Percentiles rank a stretch among this genome's conserved stretches.
Conservation (phyloP, 192 early-diverging fungal species). For the Coemansia sp. region DNA sequence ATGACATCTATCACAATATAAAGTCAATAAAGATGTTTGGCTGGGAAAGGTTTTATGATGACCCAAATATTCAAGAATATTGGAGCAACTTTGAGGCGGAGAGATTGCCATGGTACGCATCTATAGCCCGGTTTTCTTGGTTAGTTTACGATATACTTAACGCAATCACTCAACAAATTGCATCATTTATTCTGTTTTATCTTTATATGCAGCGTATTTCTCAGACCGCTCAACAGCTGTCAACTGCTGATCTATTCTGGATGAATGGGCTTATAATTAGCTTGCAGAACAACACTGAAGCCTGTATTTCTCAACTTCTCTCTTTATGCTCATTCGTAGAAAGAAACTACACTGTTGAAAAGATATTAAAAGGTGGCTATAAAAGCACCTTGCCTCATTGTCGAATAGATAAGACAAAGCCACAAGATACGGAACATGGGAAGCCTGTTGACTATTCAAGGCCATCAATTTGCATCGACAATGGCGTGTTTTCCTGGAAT, state of each 20-base stretch:
- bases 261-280: not conserved
- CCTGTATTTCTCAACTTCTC: no score
- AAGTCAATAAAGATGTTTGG: conserved; percentile 43
- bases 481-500: conserved; percentile 24
- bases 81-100: conserved; percentile 9
- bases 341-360: conserved; percentile 11
- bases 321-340: not conserved
- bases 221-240: no score
- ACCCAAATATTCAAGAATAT: conserved; percentile 9
- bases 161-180: not conserved
- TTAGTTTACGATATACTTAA: not conserved
- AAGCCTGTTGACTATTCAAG: not conserved
- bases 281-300: no score
- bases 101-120: not conserved
- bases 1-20: conserved; percentile 28
- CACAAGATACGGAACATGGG: no score
- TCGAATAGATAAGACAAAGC: not conserved
- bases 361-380: conserved; percentile 18
- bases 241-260: no score
- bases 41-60: conserved; percentile 29
- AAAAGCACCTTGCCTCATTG: conserved; percentile 15
- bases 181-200: conserved; percentile 15
- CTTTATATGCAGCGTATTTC: conserved; percentile 13
- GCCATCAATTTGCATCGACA: conserved; percentile 7
- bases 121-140: not conserved